phyloP scores from a whole-genome alignment of 2,329 filamentous ascomycete species.

The Calonectria hawksworthii region DNA sequence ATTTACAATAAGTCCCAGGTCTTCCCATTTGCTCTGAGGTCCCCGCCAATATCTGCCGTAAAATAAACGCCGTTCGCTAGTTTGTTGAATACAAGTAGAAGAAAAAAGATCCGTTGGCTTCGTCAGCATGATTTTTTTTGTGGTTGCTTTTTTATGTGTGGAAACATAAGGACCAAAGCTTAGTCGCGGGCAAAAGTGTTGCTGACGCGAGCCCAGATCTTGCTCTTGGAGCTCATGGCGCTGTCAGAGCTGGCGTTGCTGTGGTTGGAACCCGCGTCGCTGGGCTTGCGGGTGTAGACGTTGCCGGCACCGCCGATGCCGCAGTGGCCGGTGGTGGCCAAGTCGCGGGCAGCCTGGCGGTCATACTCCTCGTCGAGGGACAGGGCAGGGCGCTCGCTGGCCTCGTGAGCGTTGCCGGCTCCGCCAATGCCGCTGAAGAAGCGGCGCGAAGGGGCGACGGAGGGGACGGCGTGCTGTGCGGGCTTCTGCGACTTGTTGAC shows the following conservation, averaged over 20 bases:
- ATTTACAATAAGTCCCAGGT: slow-evolving; percentile 27
- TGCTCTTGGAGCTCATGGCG: slow-evolving; percentile 50
- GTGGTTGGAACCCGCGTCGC: slow-evolving; percentile 48
- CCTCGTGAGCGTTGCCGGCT: slow-evolving; percentile 72
- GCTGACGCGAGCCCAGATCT: slow-evolving; percentile 52
- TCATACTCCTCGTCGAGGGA: slow-evolving; percentile 63
- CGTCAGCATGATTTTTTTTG: slow-evolving; percentile 12
- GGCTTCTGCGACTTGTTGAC: slow-evolving; percentile 55
- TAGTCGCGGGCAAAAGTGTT: slow-evolving; percentile 50
- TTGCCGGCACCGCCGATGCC: slow-evolving; percentile 77
- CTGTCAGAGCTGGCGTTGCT: slow-evolving; percentile 56
- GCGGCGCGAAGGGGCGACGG: slow-evolving; percentile 56
- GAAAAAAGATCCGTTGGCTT: background rate
- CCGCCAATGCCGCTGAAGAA: slow-evolving; percentile 78
- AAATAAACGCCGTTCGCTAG: slow-evolving; percentile 47
- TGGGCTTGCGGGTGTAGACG: slow-evolving; percentile 68
- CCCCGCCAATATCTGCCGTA: slow-evolving; percentile 34
- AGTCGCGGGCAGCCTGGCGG: slow-evolving; percentile 58
- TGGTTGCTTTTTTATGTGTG: background rate
- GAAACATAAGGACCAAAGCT: background rate
- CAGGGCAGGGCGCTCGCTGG: slow-evolving; percentile 61
- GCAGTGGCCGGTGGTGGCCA: slow-evolving; percentile 68
- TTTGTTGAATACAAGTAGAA: slow-evolving; percentile 8
- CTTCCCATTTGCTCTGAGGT: slow-evolving; percentile 52
- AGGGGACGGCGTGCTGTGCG: slow-evolving; percentile 61